These are phyloP conservation scores for Dorcoceras hygrometricum DNA, from an alignment of 257 asterid species.

Conservation along the genomic window DNA sequence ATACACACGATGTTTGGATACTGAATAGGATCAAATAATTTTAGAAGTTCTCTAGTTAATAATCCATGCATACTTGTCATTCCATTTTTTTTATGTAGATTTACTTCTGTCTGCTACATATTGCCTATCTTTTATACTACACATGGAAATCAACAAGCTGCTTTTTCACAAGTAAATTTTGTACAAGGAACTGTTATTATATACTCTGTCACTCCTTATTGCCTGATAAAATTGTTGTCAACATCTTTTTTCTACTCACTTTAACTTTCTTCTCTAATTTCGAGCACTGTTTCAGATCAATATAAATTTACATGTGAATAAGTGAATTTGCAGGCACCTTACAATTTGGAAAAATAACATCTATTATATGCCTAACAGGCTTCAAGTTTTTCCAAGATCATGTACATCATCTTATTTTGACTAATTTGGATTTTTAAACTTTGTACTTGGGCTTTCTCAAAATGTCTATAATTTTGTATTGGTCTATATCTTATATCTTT, in stretches of 20 bases:
- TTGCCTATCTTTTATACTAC: conserved; percentile 10
- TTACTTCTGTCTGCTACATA: conserved; percentile 6
- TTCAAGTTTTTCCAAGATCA: conserved; percentile 2
- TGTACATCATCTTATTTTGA: neutral
- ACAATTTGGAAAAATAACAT: too few species aligned
- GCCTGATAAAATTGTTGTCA: neutral
- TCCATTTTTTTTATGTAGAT: neutral
- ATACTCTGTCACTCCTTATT: neutral
- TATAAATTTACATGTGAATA: neutral
- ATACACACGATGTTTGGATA: conserved; percentile 3
- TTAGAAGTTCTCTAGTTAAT: conserved; percentile 12
- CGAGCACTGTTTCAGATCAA: conserved; percentile 8
- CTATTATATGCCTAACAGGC: neutral
- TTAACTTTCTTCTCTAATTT: neutral
- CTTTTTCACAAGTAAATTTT: neutral
- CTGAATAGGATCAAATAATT: neutral
- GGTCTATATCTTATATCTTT: neutral
- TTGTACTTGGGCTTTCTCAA: conserved; percentile 11
- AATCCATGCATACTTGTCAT: neutral
- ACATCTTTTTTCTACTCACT: neutral
- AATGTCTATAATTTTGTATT: conserved; percentile 11
- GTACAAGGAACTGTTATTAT: neutral
- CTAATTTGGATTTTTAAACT: conserved; percentile 12
- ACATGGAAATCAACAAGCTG: conserved; percentile 7
- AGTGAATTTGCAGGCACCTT: neutral